Percentiles rank a stretch among this genome's conserved stretches.
These are phyloP conservation scores for Metschnikowia cubensis DNA, from an alignment of 805 yeast species.

Conservation along the genomic window DNA sequence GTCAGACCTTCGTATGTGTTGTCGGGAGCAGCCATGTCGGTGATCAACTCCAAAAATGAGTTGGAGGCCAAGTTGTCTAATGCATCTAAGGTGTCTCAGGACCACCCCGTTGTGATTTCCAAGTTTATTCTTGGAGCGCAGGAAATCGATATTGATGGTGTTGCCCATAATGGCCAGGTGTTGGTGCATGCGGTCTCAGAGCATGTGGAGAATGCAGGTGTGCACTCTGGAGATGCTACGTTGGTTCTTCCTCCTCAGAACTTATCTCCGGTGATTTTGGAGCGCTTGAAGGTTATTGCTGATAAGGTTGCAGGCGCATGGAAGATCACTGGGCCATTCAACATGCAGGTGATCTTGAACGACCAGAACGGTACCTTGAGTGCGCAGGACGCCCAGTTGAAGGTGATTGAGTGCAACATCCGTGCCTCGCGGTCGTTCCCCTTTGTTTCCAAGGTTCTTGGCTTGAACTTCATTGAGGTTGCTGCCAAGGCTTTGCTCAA, in stretches of 20 bases:
- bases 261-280: conserved; percentile 61
- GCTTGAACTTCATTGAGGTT: conserved; percentile 89
- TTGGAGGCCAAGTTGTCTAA: conserved; percentile 75
- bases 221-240: conserved; percentile 98
- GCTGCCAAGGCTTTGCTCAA: conserved; percentile 85
- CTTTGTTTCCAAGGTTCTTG: conserved; percentile 94
- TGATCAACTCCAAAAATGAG: conserved; percentile 74
- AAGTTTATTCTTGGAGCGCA: conserved; percentile 94
- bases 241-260: conserved; percentile 88
- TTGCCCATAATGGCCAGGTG: conserved; percentile 83
- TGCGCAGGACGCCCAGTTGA: conserved; percentile 56
- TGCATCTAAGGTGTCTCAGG: conserved; percentile 91
- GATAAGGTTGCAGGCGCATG: conserved; percentile 92
- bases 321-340: conserved; percentile 96
- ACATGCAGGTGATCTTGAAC: conserved; percentile 88
- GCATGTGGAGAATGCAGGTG: conserved; percentile 98
- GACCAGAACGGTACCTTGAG: conserved; percentile 40
- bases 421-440: conserved; percentile 99
- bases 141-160: conserved; percentile 97
- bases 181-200: conserved; percentile 95
- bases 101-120: conserved; percentile 96
- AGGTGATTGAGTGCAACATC: conserved; percentile 97
- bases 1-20: conserved; percentile 97
- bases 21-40: conserved; percentile 99
- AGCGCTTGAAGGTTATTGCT: conserved; percentile 79